Percentiles rank a stretch among this genome's conserved stretches.
Evolutionary conservation across 495 filamentous ascomycete genomes (phyloP).

Genomic region (Alectoria sarmentosa): DNA sequence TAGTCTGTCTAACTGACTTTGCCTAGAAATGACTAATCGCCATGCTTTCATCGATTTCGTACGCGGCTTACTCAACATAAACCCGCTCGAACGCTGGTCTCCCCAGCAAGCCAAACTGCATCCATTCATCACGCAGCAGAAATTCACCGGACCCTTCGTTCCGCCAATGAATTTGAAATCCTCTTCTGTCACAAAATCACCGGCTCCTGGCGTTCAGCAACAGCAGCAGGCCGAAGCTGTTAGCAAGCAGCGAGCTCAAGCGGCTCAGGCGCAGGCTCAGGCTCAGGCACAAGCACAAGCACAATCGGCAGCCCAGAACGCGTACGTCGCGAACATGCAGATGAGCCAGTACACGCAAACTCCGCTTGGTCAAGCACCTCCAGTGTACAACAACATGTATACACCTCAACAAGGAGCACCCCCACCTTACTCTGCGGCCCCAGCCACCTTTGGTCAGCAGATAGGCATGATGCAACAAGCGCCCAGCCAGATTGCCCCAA

Average conservation of each 20-base stretch:
- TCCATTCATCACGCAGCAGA: conserved; percentile 98
- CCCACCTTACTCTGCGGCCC: conserved; percentile 75
- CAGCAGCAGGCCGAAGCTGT: conserved; percentile 90
- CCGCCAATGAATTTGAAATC: conserved; percentile 97
- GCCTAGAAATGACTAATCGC: conserved; percentile 91
- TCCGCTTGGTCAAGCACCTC: conserved; percentile 44
- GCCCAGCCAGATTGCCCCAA: conserved; percentile 59
- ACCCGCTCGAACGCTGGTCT: conserved; percentile 95
- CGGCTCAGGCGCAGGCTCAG: conserved; percentile 53
- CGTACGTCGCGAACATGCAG: conserved; percentile 47
- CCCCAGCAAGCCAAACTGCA: conserved; percentile 96
- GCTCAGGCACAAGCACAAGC: conserved; percentile 50
- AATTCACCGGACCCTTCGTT: conserved; percentile 90
- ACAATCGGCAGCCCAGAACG: conserved; percentile 47
- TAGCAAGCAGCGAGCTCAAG: conserved; percentile 77
- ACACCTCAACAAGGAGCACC: conserved; percentile 65
- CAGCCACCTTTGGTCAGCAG: conserved; percentile 61
- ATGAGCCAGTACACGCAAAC: conserved; percentile 52
- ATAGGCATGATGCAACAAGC: conserved; percentile 61
- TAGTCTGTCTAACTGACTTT: conserved; percentile 26
- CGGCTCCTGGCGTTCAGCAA: conserved; percentile 93
- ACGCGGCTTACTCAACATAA: conserved; percentile 88
- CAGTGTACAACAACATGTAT: conserved; percentile 80
- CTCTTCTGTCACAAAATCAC: conserved; percentile 71
- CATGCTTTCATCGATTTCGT: conserved; percentile 99